Evolutionary conservation across 2,329 filamentous ascomycete species (phyloP).

Genomic region (Calycina herbarum): DNA sequence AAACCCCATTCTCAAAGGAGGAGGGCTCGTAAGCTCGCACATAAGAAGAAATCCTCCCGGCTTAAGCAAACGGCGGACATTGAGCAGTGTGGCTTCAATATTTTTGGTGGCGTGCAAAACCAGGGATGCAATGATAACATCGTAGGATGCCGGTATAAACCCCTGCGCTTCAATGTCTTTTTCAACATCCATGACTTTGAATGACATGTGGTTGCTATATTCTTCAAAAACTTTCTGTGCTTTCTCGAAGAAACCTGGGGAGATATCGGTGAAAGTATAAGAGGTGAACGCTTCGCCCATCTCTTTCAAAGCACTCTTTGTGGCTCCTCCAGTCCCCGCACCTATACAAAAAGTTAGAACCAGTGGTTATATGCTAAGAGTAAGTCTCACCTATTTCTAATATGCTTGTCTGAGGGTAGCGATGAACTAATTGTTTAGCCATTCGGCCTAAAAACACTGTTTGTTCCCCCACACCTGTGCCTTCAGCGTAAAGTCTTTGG

Average conservation of each 20-base stretch:
- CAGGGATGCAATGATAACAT: conserved; percentile 29
- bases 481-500: conserved; percentile 26
- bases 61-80: conserved; percentile 34
- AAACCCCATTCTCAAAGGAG: conserved; percentile 27
- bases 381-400: conserved; percentile 6
- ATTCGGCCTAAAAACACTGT: conserved; percentile 8
- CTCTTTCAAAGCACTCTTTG: conserved; percentile 38
- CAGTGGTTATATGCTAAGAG: no score
- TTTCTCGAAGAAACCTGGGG: conserved; percentile 43
- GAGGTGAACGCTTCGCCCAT: conserved; percentile 38
- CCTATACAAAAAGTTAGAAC: conserved; percentile 4
- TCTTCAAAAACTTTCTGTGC: conserved; percentile 37
- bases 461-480: conserved; percentile 17
- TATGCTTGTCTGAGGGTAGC: conserved; percentile 32
- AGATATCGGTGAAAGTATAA: conserved; percentile 50
- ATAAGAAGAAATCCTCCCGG: conserved; percentile 34
- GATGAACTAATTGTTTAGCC: conserved; percentile 31
- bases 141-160: conserved; percentile 23
- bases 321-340: conserved; percentile 41
- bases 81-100: conserved; percentile 29
- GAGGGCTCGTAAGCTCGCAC: conserved; percentile 31
- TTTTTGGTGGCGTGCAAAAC: conserved; percentile 28
- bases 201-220: conserved; percentile 25
- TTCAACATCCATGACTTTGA: conserved; percentile 34
- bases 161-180: conserved; percentile 22